These are phyloP conservation scores for Nakazawaea anatomiae DNA, from an alignment of 805 yeast genomes.

Conservation along the genomic window DNA sequence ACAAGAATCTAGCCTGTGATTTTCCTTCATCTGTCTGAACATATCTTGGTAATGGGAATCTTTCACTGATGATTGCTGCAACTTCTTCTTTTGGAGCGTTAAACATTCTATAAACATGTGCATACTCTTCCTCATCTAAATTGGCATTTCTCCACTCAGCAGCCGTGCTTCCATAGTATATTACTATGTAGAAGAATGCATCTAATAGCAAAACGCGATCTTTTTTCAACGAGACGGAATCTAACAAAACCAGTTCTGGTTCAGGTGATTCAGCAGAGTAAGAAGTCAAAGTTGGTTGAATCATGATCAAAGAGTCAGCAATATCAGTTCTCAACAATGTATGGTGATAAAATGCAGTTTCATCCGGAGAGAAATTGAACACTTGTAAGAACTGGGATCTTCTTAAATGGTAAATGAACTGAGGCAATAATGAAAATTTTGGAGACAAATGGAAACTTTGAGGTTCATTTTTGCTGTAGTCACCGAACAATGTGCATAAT, in stretches of 20 bases:
- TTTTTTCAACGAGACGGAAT: constrained; percentile 86
- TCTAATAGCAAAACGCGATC: constrained; percentile 83
- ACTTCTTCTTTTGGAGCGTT: constrained; percentile 92
- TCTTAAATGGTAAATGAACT: constrained; percentile 91
- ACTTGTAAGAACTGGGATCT: constrained; percentile 95
- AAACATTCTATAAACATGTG: constrained; percentile 77
- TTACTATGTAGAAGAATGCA: constrained; percentile 93
- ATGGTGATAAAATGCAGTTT: constrained; percentile 95
- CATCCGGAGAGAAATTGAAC: constrained; percentile 98
- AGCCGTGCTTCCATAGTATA: constrained; percentile 90
- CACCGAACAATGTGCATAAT: constrained; percentile 89
- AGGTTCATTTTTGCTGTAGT: constrained; percentile 82
- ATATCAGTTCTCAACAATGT: constrained; percentile 87
- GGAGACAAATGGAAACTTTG: constrained; percentile 76
- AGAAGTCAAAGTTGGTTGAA: constrained; percentile 92
- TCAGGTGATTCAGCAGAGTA: constrained; percentile 73
- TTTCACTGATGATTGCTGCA: constrained; percentile 80
- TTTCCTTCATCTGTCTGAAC: constrained; percentile 98
- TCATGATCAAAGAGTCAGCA: constrained; percentile 90
- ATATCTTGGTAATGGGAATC: constrained; percentile 97
- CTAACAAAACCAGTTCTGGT: constrained; percentile 88
- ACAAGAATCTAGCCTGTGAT: constrained; percentile 94
- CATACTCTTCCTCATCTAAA: constrained; percentile 89
- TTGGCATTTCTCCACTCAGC: constrained; percentile 97
- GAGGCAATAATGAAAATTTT: constrained; percentile 86